Evolutionary conservation across 805 yeast genomes (phyloP).

Genomic region (Grigorovia jiainica): DNA sequence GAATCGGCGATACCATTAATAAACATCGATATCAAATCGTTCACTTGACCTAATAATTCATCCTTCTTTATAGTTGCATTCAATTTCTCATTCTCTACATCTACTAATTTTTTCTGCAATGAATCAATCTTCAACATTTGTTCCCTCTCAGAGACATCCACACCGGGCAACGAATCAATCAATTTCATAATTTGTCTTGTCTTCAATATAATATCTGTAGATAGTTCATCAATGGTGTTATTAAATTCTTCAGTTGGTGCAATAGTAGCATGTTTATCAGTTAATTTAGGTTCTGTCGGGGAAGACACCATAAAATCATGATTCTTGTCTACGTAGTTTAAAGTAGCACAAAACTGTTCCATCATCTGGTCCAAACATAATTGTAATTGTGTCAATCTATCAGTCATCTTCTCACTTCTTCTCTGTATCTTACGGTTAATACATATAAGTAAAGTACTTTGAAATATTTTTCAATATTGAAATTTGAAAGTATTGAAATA

Average conservation of each 20-base stretch:
- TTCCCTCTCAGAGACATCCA: conserved; percentile 69
- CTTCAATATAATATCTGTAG: conserved; percentile 77
- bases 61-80: conserved; percentile 57
- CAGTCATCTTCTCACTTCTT: conserved; percentile 45
- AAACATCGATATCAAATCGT: conserved; percentile 49
- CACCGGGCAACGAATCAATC: conserved; percentile 86
- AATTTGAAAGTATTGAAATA: background rate
- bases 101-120: conserved; percentile 51
- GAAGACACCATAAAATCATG: conserved; percentile 47
- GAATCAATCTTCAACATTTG: conserved; percentile 58
- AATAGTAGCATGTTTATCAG: conserved; percentile 50
- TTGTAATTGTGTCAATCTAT: conserved; percentile 82
- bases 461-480: background rate
- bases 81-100: conserved; percentile 49
- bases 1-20: conserved; percentile 31
- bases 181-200: conserved; percentile 78
- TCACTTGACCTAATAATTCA: conserved; percentile 48
- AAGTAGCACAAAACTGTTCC: conserved; percentile 71
- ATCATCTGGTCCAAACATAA: conserved; percentile 71
- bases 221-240: conserved; percentile 59
- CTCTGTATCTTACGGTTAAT: background rate
- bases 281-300: conserved; percentile 44
- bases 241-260: conserved; percentile 38
- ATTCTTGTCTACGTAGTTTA: conserved; percentile 69
- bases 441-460: background rate